Percentiles rank a stretch among this genome's conserved stretches.
Conservation (phyloP, 2,329 filamentous ascomycete species). For the Stagonosporopsis chrysanthemi region DNA sequence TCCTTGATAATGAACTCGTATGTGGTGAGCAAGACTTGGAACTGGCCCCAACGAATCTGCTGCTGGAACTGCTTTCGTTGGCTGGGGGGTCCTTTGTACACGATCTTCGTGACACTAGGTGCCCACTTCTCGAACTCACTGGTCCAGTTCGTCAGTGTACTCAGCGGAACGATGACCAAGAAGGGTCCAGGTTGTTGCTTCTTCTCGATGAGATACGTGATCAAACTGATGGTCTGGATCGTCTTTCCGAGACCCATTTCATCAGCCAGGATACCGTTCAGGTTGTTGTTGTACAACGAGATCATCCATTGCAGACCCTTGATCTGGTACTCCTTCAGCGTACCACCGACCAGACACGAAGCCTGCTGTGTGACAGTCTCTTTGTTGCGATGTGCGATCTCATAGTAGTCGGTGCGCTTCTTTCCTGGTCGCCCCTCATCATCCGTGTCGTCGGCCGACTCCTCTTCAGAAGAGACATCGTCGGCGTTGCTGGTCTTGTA, state of each 20-base stretch:
- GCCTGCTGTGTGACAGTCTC: conserved; percentile 89
- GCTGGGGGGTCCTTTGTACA: conserved; percentile 95
- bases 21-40: conserved; percentile 95
- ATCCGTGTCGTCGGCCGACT: conserved; percentile 67
- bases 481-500: conserved; percentile 72
- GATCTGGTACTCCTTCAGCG: conserved; percentile 94
- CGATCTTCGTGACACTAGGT: conserved; percentile 81
- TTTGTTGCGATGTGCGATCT: conserved; percentile 93
- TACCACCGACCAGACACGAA: conserved; percentile 86
- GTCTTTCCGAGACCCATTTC: conserved; percentile 99
- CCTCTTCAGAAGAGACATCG: conserved; percentile 57
- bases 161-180: conserved; percentile 94
- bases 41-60: conserved; percentile 90
- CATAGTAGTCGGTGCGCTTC: conserved; percentile 96
- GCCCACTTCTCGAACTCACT: conserved; percentile 99
- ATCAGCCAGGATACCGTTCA: conserved; percentile 97
- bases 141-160: conserved; percentile 98
- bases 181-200: conserved; percentile 93
- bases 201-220: conserved; percentile 95
- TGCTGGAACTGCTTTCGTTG: conserved; percentile 89
- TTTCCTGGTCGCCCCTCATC: conserved; percentile 71
- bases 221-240: conserved; percentile 97
- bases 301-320: conserved; percentile 99
- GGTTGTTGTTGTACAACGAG: conserved; percentile 99
- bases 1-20: conserved; percentile 99